Evolutionary conservation across 23 red algal species (phyloP).

Genomic region (Gracilaria vermiculophylla): DNA sequence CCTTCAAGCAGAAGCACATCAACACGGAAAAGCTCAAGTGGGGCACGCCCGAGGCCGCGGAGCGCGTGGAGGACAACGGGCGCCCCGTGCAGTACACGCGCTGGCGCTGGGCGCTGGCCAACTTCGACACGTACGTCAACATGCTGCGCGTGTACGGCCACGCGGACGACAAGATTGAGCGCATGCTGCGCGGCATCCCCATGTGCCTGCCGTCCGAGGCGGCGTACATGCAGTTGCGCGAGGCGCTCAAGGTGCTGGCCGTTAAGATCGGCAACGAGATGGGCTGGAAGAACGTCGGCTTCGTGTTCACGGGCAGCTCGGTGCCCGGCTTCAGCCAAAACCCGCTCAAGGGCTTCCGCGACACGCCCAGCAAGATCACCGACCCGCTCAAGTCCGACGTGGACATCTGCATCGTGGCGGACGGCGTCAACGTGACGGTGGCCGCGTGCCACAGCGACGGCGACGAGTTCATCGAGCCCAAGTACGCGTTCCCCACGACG

Average conservation of each 20-base stretch:
- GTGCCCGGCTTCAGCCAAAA: conserved; percentile 23
- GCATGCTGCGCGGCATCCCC: neutral
- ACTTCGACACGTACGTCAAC: conserved; percentile 30
- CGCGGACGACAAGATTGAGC: neutral
- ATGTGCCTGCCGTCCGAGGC: neutral
- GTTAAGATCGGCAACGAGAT: neutral
- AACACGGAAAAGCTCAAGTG: neutral
- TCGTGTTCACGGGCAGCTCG: conserved; percentile 19
- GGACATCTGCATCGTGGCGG: conserved; percentile 32
- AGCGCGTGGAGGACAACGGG: neutral
- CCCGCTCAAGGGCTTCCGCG: neutral
- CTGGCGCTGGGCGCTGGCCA: conserved; percentile 8
- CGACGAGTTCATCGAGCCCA: neutral
- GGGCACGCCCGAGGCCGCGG: neutral
- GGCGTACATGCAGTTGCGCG: neutral
- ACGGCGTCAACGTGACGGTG: conserved; percentile 5
- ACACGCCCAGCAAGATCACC: neutral
- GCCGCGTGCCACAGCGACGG: neutral
- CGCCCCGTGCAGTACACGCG: neutral
- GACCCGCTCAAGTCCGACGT: neutral
- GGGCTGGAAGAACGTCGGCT: conserved; percentile 5
- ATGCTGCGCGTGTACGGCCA: conserved; percentile 22
- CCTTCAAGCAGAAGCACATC: conserved; percentile 7
- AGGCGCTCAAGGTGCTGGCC: neutral
- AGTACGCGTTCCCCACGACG: conserved; percentile 3